A percentile compares a stretch with the other conserved stretches of the same genome.
These are phyloP conservation scores for Pulveroboletus sp. DNA, from an alignment of 768 basidiomycete species.

Conservation along the genomic window DNA sequence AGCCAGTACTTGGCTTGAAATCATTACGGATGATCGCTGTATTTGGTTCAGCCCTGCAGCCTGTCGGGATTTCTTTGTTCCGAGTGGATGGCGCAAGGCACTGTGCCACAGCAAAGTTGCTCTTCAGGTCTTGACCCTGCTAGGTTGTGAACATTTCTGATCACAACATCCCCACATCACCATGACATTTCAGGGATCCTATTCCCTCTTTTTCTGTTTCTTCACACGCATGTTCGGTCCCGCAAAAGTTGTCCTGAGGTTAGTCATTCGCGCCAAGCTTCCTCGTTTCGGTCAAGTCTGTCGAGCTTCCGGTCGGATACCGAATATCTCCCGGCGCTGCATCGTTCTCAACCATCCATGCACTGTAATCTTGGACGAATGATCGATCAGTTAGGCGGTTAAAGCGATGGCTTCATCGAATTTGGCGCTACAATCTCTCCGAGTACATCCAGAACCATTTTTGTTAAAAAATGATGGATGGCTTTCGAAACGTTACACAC, in stretches of 20 bases:
- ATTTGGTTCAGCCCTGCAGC: neutral
- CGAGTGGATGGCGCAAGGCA: neutral
- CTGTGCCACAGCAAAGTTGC: neutral
- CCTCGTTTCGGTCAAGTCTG: neutral
- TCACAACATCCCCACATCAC: neutral
- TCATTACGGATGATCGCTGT: neutral
- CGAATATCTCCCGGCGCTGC: neutral
- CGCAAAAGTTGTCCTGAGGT: neutral
- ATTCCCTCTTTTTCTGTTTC: neutral
- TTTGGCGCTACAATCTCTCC: no score
- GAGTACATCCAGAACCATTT: no score
- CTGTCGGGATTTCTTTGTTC: neutral
- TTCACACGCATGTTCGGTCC: constrained; percentile 1
- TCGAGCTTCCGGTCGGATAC: neutral
- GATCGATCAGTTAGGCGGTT: no score
- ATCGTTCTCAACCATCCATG: neutral
- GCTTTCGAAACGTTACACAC: no score
- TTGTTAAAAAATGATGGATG: no score
- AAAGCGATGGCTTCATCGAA: no score
- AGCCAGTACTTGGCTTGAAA: neutral
- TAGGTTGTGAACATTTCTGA: neutral
- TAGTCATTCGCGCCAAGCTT: neutral
- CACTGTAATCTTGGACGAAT: no score
- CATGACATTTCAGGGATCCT: neutral
- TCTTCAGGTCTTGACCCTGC: no score